Percentiles rank a stretch among this genome's conserved stretches.
Evolutionary conservation across 2,329 filamentous ascomycete species (phyloP).

Genomic region (Hawksworthiomyces lignivorus): DNA sequence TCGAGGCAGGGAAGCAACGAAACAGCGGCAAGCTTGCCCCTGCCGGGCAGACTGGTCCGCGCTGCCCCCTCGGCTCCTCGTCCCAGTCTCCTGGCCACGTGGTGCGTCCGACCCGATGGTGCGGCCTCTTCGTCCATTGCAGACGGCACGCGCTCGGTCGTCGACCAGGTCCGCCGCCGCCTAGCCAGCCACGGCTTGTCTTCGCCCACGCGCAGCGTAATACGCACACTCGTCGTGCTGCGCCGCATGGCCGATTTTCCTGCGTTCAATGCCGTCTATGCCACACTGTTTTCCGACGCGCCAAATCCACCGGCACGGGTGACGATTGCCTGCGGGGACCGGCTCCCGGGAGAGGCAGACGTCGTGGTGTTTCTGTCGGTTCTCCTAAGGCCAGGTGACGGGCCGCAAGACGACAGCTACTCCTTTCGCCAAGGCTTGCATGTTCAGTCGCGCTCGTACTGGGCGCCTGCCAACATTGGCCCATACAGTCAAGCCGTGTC

Average conservation of each 20-base stretch:
- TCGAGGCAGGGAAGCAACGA: constrained; percentile 15
- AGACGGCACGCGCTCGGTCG: constrained; percentile 40
- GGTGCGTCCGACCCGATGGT: constrained; percentile 21
- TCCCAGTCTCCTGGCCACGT: constrained; percentile 11
- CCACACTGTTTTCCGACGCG: constrained; percentile 55
- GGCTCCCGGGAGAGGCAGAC: constrained; percentile 51
- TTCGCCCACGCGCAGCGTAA: constrained; percentile 33
- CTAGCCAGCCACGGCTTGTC: constrained; percentile 28
- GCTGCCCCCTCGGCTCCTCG: background rate
- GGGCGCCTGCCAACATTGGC: constrained; percentile 96
- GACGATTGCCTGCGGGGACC: constrained; percentile 68
- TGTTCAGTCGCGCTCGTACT: constrained; percentile 90
- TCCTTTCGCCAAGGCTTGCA: constrained; percentile 59
- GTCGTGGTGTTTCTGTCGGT: constrained; percentile 44
- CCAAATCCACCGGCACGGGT: constrained; percentile 82
- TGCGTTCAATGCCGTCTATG: constrained; percentile 67
- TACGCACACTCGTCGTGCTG: constrained; percentile 59
- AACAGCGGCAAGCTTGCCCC: background rate
- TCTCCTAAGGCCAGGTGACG: too few species aligned
- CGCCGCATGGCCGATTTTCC: constrained; percentile 74
- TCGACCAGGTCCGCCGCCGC: constrained; percentile 34
- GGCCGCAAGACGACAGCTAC: constrained; percentile 16
- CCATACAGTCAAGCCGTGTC: constrained; percentile 88
- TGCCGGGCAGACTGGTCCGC: background rate
- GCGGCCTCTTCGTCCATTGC: constrained; percentile 27